Base-by-base conservation (phyloP, 345 rosid species). In the Boechera stricta region DNA sequence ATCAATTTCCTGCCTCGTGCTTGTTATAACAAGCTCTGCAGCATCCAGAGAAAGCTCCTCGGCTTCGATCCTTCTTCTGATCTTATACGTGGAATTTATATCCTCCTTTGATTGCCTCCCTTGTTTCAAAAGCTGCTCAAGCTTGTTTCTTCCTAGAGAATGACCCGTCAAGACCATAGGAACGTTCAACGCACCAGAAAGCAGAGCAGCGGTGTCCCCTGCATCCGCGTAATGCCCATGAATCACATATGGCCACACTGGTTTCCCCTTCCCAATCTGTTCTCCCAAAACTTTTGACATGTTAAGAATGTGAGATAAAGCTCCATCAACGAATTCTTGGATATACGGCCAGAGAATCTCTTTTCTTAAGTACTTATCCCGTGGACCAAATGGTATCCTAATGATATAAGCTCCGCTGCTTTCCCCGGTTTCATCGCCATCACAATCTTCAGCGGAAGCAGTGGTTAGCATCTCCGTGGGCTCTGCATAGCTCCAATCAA, bases 101-200 rank as follows among this genome's bases (percentile, higher is more conserved):
- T 94, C 98, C 79, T 89, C 95, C 65, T 88, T 87, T 1, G 98
- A 90, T 49, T 90, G 98, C 2, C 96, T 85, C 57, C 97, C 98
- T 80, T 90, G 97, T 81, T 94, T 94, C 74, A 95, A 89, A 66
- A 95, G 97, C 79, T 90, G 97, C 64, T 92, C 99, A 10, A 95
- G 92, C 84, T 95, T 95, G 88, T 95, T 92, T 78, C 99, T 87
- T 32, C 99, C 98, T 11, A 95, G 90, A 16, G 99, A 95, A 81
- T 95, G 99, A 57, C 99, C 99, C 2, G 98, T 95, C 38, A 95
- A 74, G 64, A 95, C 99, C 99, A 95, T 95, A 4, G 99, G 99
- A 67, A 95, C 97, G 63, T 92, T 92, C 78, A 95, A 85, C 18
- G 98, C 97, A 36, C 99, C 99, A 0, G 99, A 95, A 8, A 92